Conservation (phyloP, 768 basidiomycete species). For the Pleurotus giganteus region DNA sequence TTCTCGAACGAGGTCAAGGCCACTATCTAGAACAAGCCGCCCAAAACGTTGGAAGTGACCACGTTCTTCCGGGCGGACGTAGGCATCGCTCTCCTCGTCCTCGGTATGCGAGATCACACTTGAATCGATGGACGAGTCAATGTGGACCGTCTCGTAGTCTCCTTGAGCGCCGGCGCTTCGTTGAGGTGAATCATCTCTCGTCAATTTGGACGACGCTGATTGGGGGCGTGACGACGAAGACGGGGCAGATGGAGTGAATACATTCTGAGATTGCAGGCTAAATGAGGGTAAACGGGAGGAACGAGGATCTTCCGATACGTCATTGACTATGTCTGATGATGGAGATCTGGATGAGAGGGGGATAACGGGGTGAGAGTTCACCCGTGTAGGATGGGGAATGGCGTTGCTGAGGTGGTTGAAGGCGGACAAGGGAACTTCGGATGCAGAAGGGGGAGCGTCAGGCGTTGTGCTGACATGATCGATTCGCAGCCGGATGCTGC, state of each 20-base stretch:
- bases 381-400: neutral
- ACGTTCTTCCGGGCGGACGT: neutral
- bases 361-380: neutral
- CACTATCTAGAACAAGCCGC: neutral
- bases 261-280: constrained; percentile 1
- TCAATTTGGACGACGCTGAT: neutral
- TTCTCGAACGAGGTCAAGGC: constrained; percentile 5
- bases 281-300: neutral
- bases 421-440: constrained; percentile 1
- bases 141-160: constrained; percentile 4
- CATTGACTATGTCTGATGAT: constrained; percentile 8
- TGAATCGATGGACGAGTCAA: constrained; percentile 7
- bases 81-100: neutral
- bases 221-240: neutral
- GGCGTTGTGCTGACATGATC: neutral
- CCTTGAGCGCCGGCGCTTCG: neutral
- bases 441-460: constrained; percentile 5
- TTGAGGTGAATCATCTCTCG: neutral
- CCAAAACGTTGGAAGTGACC: neutral
- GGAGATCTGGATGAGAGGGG: neutral
- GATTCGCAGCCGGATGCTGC: neutral
- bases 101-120: neutral
- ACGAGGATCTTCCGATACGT: constrained; percentile 5
- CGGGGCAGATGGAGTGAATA: neutral
- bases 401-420: neutral